Evolutionary conservation across 2,329 filamentous ascomycete genomes (phyloP).

Genomic region (Nemania sp.): DNA sequence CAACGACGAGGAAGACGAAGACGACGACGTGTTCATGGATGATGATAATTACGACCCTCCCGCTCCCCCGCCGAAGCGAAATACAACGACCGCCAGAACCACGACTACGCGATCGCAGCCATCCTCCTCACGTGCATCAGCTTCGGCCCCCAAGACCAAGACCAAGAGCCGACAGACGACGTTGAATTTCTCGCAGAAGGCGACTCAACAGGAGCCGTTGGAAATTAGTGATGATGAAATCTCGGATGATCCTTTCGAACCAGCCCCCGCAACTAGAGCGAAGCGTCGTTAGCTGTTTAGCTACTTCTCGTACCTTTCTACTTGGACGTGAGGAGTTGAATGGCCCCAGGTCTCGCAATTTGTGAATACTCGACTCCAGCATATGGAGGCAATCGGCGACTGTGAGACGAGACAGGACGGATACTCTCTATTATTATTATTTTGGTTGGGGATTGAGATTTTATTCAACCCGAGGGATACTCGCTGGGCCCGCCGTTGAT

Average conservation of each 20-base stretch:
- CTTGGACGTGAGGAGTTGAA: no score
- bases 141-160: slow-evolving; percentile 38
- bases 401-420: not conserved
- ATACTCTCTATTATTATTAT: not conserved
- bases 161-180: slow-evolving; percentile 53
- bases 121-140: slow-evolving; percentile 41
- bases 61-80: slow-evolving; percentile 44
- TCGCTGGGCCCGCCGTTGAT: not conserved
- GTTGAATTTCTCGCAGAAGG: slow-evolving; percentile 54
- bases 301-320: not conserved
- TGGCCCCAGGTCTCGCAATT: no score
- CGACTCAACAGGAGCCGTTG: slow-evolving; percentile 50
- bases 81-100: slow-evolving; percentile 37
- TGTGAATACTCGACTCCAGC: no score
- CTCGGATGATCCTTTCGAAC: slow-evolving; percentile 64
- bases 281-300: slow-evolving; percentile 25
- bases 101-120: slow-evolving; percentile 40
- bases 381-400: no score
- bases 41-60: slow-evolving; percentile 53
- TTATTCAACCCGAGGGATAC: not conserved
- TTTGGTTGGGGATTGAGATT: not conserved
- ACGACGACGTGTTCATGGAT: slow-evolving; percentile 58
- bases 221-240: slow-evolving; percentile 71
- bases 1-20: slow-evolving; percentile 48
- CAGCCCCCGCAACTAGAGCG: slow-evolving; percentile 47